Percentiles rank a stretch among this genome's conserved stretches.
Evolutionary conservation across 352 stramenopile species (phyloP).

Genomic region (Phytophthora nicotianae): DNA sequence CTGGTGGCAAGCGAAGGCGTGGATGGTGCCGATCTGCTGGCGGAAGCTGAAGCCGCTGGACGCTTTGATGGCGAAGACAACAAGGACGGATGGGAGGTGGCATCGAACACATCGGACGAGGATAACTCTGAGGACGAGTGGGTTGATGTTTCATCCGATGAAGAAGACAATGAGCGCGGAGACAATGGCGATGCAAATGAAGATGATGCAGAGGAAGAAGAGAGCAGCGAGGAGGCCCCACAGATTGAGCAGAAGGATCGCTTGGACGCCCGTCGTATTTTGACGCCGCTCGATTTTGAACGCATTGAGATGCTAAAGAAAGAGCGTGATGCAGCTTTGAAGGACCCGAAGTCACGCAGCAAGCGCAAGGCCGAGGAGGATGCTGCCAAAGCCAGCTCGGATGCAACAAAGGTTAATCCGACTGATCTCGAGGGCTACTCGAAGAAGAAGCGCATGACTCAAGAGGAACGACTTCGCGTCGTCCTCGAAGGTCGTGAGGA

Average conservation of each 20-base stretch:
- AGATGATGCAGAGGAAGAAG: conserved; percentile 45
- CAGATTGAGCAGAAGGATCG: conserved; percentile 71
- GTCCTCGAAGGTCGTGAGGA: conserved; percentile 92
- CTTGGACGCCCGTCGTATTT: conserved; percentile 84
- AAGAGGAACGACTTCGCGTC: conserved; percentile 80
- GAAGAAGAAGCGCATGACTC: conserved; percentile 90
- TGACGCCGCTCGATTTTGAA: conserved; percentile 91
- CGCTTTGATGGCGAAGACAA: conserved; percentile 87
- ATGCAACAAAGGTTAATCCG: conserved; percentile 78
- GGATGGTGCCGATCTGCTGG: conserved; percentile 95
- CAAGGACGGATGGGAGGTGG: conserved; percentile 83
- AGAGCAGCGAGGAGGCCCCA: conserved; percentile 48
- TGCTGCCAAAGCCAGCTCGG: conserved; percentile 48
- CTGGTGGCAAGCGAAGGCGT: conserved; percentile 92
- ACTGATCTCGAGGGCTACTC: conserved; percentile 85
- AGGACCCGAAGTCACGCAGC: conserved; percentile 81
- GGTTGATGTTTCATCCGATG: conserved; percentile 70
- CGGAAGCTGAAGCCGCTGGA: conserved; percentile 71
- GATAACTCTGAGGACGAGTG: conserved; percentile 74
- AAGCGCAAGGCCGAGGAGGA: conserved; percentile 84
- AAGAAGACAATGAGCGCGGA: conserved; percentile 54
- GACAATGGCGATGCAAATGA: conserved; percentile 56
- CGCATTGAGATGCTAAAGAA: conserved; percentile 92
- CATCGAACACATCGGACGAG: conserved; percentile 66
- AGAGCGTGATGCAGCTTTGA: conserved; percentile 78